Evolutionary conservation across 768 basidiomycete species (phyloP).

Genomic region (Xerocomus spinulosus): DNA sequence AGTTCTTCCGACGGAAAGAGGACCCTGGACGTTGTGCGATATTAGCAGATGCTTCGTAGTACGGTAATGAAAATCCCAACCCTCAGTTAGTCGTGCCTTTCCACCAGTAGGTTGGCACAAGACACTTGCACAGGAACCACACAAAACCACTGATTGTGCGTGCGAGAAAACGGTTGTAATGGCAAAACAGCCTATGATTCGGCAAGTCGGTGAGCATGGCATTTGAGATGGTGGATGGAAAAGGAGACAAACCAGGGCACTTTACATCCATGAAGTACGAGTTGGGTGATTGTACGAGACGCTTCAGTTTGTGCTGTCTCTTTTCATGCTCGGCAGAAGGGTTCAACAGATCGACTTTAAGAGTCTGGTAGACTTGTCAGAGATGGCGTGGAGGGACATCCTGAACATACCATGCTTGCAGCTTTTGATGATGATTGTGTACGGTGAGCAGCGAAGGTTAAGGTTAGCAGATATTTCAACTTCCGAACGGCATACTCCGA

Average conservation of each 20-base stretch:
- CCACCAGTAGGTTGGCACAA: slow-evolving; percentile 99
- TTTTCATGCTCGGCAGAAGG: slow-evolving; percentile 83
- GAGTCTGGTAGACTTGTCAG: slow-evolving; percentile 56
- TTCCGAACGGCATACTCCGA: slow-evolving; percentile 18
- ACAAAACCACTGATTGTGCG: slow-evolving; percentile 95
- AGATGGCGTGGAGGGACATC: background rate
- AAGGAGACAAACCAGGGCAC: slow-evolving; percentile 74
- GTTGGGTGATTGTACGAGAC: slow-evolving; percentile 96
- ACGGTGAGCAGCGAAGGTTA: slow-evolving; percentile 18
- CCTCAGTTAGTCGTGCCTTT: slow-evolving; percentile 96
- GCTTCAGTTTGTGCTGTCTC: slow-evolving; percentile 97
- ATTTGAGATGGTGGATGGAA: background rate
- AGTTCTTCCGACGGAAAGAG: slow-evolving; percentile 98
- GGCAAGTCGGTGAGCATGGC: background rate
- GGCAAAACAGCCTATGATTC: slow-evolving; percentile 78
- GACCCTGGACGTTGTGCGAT: slow-evolving; percentile 55
- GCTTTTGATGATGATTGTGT: slow-evolving; percentile 23
- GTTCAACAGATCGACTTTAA: slow-evolving; percentile 97
- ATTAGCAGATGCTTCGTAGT: slow-evolving; percentile 5
- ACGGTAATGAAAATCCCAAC: slow-evolving; percentile 44
- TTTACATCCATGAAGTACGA: slow-evolving; percentile 99
- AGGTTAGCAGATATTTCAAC: slow-evolving; percentile 17
- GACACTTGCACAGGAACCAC: slow-evolving; percentile 87
- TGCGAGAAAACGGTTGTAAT: slow-evolving; percentile 99
- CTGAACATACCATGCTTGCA: slow-evolving; percentile 18